Evolutionary conservation across 768 basidiomycete genomes (phyloP), one percentile per base, ranked within the genome.

Genomic region (Suillus bovinus): DNA sequence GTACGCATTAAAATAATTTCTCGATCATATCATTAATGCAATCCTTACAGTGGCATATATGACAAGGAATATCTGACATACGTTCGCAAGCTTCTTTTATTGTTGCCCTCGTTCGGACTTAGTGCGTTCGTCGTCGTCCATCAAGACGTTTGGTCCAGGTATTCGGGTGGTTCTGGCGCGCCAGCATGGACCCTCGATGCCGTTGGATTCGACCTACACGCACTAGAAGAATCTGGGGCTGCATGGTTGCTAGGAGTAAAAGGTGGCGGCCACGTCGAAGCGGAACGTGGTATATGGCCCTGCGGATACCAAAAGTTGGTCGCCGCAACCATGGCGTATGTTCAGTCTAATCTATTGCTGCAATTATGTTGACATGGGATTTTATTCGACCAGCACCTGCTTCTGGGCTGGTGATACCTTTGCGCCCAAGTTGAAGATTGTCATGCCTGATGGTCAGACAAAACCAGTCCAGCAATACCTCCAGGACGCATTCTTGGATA

Each of bases 111-210:
- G 63, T 94, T 89, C 63, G 89, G 90, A 16, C 72, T 94, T 36
- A 78, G 81, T 4, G 89, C 89, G 3, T 93, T 92, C 67, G 82
- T 96, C 20, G 87, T 86, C 11, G 71, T 96, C 61, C 96, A 99
- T 71, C 96, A 96, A 73, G 94, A 98, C 71, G 94, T 98, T 36
- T 98, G 94, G 92, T 96, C 94, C 0, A 86, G 96, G 5, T 96
- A 95, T 68, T 87, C 88, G 3, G 96, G 96, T 9, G 96, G 96
- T 49, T 96, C 94, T 1, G 96, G 97, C 2, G 96, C 96, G 0
- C 97, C 97, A 1, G 94, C 92, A 4, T 99, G 97, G 96, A 97
- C 95, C 1, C 79, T 99, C 1, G 89, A 93, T 63, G 74, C 84
- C 11, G 89, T 87, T 9, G 97, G 96, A 0, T 94, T 99, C 65